phyloP scores from a whole-genome alignment of 176 grass and related monocot genomes.

The Avena sativa region DNA sequence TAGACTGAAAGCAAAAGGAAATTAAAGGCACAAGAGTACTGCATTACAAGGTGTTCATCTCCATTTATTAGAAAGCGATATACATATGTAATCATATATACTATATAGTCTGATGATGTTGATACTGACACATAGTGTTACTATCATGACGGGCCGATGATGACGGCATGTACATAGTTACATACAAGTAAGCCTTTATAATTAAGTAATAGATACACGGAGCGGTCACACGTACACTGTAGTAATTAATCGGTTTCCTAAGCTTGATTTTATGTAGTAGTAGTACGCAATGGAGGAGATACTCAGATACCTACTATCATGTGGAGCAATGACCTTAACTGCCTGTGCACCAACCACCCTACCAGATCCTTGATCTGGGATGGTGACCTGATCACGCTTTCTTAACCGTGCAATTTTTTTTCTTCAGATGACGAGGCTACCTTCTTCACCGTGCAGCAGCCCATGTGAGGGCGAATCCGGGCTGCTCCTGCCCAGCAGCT shows the following conservation, averaged over 20 bases:
- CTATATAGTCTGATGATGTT: constrained; percentile 31
- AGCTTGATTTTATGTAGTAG: constrained; percentile 49
- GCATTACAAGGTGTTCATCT: constrained; percentile 52
- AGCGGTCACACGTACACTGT: constrained; percentile 54
- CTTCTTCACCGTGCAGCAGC: constrained; percentile 43
- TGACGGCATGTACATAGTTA: constrained; percentile 44
- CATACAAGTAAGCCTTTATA: constrained; percentile 65
- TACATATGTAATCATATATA: constrained; percentile 18
- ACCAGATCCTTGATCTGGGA: constrained; percentile 67
- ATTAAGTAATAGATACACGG: constrained; percentile 64
- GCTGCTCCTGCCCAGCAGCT: constrained; percentile 76
- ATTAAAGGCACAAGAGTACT: constrained; percentile 16
- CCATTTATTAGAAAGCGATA: constrained; percentile 57
- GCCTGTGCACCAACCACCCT: constrained; percentile 62
- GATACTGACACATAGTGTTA: constrained; percentile 44
- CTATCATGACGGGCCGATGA: constrained; percentile 39
- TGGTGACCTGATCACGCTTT: constrained; percentile 45
- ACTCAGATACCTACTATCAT: constrained; percentile 47
- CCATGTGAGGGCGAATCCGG: constrained; percentile 61
- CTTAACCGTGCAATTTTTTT: constrained; percentile 40
- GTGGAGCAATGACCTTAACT: constrained; percentile 58
- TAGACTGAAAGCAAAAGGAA: constrained; percentile 38
- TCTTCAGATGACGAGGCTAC: constrained; percentile 63
- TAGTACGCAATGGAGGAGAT: constrained; percentile 32
- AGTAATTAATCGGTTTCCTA: constrained; percentile 59